Evolutionary conservation across 208 protist genomes (phyloP).

Genomic region (Wallacemonas rigidus): DNA sequence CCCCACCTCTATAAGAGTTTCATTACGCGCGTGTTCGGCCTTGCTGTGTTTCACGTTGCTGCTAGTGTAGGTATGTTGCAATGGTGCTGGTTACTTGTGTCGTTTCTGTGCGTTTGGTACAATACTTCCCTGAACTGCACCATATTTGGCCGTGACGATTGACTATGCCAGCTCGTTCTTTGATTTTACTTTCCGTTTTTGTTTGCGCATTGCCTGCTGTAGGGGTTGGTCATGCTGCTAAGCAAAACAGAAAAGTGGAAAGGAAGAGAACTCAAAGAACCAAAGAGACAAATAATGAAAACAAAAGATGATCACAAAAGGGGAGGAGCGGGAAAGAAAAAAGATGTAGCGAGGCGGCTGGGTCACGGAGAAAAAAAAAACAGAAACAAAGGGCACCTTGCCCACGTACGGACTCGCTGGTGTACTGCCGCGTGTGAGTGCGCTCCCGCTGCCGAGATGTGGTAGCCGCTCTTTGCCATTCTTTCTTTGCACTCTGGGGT

Average conservation of each 20-base stretch:
- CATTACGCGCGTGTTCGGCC: neutral
- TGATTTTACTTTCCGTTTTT: neutral
- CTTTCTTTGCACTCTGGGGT: neutral
- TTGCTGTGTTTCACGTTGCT: neutral
- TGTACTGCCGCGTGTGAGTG: no score
- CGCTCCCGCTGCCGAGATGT: no score
- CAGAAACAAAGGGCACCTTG: slow-evolving; percentile 15
- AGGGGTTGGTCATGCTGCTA: neutral
- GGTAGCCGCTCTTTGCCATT: neutral
- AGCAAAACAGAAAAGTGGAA: slow-evolving; percentile 1
- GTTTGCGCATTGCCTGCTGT: no score
- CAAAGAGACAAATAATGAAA: slow-evolving; percentile 21
- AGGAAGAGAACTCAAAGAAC: neutral
- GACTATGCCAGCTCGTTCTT: neutral
- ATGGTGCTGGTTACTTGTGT: no score
- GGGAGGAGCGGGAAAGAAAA: neutral
- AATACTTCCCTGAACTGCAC: no score
- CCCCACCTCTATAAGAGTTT: neutral
- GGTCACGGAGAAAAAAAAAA: slow-evolving; percentile 18
- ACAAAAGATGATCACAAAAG: slow-evolving; percentile 8
- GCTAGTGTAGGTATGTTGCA: neutral
- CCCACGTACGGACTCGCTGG: neutral
- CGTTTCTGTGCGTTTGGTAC: no score
- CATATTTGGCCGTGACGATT: no score
- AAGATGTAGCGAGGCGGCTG: neutral